Conservation (phyloP, 1,139 yeast genomes). For the Torulaspora globosa region DNA sequence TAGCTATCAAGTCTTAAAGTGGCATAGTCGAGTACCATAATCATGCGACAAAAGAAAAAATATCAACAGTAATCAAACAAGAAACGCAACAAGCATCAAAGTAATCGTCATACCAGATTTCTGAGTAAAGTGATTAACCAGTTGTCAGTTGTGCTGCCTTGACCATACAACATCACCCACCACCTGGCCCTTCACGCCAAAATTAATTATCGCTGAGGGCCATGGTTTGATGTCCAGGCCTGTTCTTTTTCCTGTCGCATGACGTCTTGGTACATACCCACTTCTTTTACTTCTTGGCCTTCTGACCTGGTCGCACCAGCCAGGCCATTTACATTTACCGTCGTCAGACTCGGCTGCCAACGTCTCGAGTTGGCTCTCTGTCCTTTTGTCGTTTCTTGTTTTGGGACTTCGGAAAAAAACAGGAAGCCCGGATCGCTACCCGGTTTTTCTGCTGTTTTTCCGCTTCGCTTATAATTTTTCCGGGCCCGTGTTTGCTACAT, state of each 20-base stretch:
- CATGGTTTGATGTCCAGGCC: neutral
- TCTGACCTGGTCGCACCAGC: too few relatives aligned
- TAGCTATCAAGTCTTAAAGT: neutral
- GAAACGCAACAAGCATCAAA: neutral
- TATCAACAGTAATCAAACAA: neutral
- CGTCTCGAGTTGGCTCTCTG: conserved; percentile 1
- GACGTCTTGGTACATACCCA: neutral
- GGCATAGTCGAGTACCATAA: too few relatives aligned
- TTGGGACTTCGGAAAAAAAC: neutral
- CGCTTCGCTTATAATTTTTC: neutral
- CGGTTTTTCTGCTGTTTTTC: neutral
- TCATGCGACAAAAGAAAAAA: neutral
- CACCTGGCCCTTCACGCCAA: neutral
- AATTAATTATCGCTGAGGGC: neutral
- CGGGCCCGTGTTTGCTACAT: neutral
- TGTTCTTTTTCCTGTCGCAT: conserved; percentile 1
- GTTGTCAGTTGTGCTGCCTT: too few relatives aligned
- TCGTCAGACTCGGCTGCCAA: neutral
- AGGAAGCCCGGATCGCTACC: conserved; percentile 5
- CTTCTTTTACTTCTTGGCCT: too few relatives aligned
- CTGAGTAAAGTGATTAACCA: neutral
- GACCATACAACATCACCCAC: too few relatives aligned
- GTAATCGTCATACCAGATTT: neutral
- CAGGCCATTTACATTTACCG: neutral
- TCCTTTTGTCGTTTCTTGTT: conserved; percentile 2